Evolutionary conservation across 2,329 filamentous ascomycete genomes (phyloP), one percentile per base, ranked within the genome.

Genomic region (Huntiella omanensis): DNA sequence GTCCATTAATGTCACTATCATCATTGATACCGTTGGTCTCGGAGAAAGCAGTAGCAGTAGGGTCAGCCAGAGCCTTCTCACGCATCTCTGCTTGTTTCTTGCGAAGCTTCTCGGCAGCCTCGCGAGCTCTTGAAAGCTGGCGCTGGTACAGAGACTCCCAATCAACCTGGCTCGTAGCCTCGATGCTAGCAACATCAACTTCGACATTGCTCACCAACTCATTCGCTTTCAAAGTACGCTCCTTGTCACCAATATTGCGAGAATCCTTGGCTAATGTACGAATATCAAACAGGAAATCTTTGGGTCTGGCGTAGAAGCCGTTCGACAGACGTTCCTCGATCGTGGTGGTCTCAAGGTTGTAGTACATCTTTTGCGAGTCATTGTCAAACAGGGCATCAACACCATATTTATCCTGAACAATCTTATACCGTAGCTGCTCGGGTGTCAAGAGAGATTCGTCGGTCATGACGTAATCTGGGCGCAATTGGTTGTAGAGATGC

Each of bases 241-340:
- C 82, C 54, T 79, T 77, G 55, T 96, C 88, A n/a, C 81, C 83
- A 49, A 78, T 73, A 8, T 77, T 78, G 57, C 78, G 83, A 8
- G 87, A 79, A 62, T 98, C 91, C 58, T 84, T 88, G 16, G 80
- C 80, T 4, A 98, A 66, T 33, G 79, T 75, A 58, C 80, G 83
- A 55, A 96, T 83, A 58, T 98, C 91, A 36, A 78, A 77, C 43
- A 93, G 63, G 57, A 95, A 98, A 58, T 95, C 88, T 55, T 80
- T 80, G 0, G 87, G 84, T 8, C 87, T 77, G 54, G 86, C 84
- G 62, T 98, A 98, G 62, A 85, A 98, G 4, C 91, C 91, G 59
- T 98, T 96, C 4, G 86, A 92, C 33, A 98, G 68, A n/a, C 91
- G 79, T 59, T 94, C 86, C 64, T 98, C 91, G 45, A 98, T 95